Evolutionary conservation across 108 stramenopile genomes (phyloP).

Genomic region (Discostella stelligeroides): DNA sequence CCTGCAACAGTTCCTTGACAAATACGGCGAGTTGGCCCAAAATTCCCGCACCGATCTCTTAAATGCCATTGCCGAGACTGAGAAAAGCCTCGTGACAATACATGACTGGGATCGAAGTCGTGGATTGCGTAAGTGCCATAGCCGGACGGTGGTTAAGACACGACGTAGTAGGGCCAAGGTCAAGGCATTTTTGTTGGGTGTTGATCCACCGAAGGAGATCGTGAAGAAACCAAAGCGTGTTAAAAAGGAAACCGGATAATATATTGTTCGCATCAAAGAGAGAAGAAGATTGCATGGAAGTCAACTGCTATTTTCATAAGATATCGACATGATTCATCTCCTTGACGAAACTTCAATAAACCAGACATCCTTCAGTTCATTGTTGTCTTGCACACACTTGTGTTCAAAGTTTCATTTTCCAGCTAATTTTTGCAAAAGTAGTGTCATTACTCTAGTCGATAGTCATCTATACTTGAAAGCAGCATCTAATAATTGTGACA

Average conservation of each 20-base stretch:
- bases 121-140: slow-evolving; percentile 40
- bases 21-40: slow-evolving; percentile 26
- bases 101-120: slow-evolving; percentile 39
- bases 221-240: slow-evolving; percentile 11
- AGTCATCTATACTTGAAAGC: slow-evolving; percentile 11
- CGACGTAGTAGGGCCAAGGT: slow-evolving; percentile 30
- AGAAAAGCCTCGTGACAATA: slow-evolving; percentile 28
- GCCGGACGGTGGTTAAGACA: slow-evolving; percentile 45
- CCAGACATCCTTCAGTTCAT: too few relatives aligned
- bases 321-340: too few relatives aligned
- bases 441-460: not conserved
- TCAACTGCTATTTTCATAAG: too few relatives aligned
- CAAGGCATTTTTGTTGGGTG: slow-evolving; percentile 39
- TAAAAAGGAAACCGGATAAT: not conserved
- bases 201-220: slow-evolving; percentile 28
- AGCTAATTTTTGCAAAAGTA: too few relatives aligned
- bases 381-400: too few relatives aligned
- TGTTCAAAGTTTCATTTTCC: too few relatives aligned
- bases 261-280: too few relatives aligned
- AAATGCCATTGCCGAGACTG: slow-evolving; percentile 23
- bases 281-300: not conserved
- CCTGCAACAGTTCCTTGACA: slow-evolving; percentile 24
- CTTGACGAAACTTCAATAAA: too few relatives aligned
- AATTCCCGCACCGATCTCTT: slow-evolving; percentile 14
- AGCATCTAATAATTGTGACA: slow-evolving; percentile 9